A percentile compares a stretch with the other conserved stretches of the same genome.
Evolutionary conservation across 1,284 basidiomycete genomes (phyloP).

Genomic region (Tilletia caries): DNA sequence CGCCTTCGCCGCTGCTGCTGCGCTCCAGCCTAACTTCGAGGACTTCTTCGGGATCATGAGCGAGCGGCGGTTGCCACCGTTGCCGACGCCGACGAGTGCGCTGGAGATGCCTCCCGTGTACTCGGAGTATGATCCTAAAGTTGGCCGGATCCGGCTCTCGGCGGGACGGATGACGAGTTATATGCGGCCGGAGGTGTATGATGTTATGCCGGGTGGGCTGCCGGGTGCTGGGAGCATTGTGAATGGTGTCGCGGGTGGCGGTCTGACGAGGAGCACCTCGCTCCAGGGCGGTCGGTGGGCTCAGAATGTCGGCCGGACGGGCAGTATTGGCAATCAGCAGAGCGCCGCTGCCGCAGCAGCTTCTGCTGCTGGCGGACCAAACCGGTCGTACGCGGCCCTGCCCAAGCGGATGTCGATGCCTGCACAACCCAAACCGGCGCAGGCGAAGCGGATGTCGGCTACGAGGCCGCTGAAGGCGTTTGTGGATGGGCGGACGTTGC

Average conservation of each 20-base stretch:
- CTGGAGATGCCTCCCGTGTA: constrained; percentile 43
- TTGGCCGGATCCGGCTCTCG: background rate
- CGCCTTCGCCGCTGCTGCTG: background rate
- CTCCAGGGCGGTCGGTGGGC: background rate
- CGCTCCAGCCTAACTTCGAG: constrained; percentile 25
- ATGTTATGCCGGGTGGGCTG: constrained; percentile 1
- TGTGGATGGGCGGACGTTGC: background rate
- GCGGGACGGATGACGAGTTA: constrained; percentile 1
- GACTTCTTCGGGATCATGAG: constrained; percentile 46
- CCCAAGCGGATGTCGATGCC: constrained; percentile 5
- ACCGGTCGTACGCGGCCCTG: background rate
- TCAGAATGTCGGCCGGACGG: background rate
- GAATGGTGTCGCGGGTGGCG: background rate
- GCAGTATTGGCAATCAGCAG: too few relatives aligned
- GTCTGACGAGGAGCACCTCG: background rate
- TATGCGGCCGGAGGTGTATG: background rate
- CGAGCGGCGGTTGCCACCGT: constrained; percentile 23
- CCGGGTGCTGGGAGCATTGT: constrained; percentile 2
- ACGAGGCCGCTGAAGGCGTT: constrained; percentile 7
- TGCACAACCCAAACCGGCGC: background rate
- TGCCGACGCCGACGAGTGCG: constrained; percentile 31
- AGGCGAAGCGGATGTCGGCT: constrained; percentile 8
- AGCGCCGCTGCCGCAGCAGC: background rate
- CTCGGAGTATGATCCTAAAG: constrained; percentile 18
- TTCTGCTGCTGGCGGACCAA: background rate